Evolutionary conservation across 2,329 filamentous ascomycete genomes (phyloP).

Genomic region (Davidsoniella australis): DNA sequence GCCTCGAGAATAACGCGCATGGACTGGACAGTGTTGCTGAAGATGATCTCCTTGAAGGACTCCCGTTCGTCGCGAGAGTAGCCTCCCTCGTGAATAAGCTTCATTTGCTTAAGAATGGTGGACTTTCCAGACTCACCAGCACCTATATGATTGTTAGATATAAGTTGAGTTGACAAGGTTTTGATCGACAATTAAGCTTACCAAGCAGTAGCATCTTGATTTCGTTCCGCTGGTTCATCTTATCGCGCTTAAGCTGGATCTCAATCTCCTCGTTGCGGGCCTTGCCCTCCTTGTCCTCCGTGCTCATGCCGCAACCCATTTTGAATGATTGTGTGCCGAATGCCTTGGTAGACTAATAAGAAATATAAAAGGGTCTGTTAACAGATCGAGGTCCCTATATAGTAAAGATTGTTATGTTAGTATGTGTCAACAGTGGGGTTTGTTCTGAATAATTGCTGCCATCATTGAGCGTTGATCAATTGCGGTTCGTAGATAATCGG

Average conservation of each 20-base stretch:
- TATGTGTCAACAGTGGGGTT: no score
- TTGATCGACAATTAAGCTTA: conserved; percentile 25
- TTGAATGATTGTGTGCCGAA: conserved; percentile 25
- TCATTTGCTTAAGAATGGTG: conserved; percentile 98
- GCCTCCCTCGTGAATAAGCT: conserved; percentile 96
- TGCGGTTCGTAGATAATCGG: no score
- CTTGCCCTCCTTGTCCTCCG: conserved; percentile 99
- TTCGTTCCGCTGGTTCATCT: conserved; percentile 97
- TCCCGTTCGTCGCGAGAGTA: conserved; percentile 80
- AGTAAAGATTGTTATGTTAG: no score
- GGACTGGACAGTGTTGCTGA: conserved; percentile 52
- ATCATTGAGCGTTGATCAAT: no score
- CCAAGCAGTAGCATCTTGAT: conserved; percentile 99
- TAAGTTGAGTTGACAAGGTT: background rate
- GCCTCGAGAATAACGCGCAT: conserved; percentile 54
- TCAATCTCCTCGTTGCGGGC: conserved; percentile 99
- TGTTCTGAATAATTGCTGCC: no score
- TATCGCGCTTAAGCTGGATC: conserved; percentile 96
- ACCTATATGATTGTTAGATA: conserved; percentile 32
- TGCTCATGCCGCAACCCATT: conserved; percentile 99
- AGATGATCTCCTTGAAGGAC: conserved; percentile 55
- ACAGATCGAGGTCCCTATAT: background rate
- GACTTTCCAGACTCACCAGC: conserved; percentile 91
- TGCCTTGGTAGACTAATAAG: conserved; percentile 8
- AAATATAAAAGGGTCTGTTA: conserved; percentile 4